Conservation (phyloP, 805 yeast genomes). For the Metschnikowia baotianmanensis region DNA sequence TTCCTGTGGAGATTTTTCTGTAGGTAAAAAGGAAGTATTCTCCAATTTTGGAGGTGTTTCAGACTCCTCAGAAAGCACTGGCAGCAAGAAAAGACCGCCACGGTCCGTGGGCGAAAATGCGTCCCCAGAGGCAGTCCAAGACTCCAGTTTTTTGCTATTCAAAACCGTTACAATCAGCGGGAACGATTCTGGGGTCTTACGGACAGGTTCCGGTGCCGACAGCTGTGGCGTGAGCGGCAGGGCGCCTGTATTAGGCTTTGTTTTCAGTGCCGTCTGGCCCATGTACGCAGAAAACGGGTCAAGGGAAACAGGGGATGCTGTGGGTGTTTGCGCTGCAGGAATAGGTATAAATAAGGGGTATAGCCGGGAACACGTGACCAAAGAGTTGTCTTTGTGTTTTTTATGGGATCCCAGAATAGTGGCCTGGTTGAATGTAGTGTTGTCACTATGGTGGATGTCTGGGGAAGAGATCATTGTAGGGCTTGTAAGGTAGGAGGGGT, state of each 20-base stretch:
- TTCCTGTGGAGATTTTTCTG: slow-evolving; percentile 17
- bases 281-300: slow-evolving; percentile 11
- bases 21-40: slow-evolving; percentile 15
- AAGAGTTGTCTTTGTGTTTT: not conserved
- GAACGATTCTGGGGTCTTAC: slow-evolving; percentile 1
- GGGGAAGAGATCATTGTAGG: slow-evolving; percentile 25
- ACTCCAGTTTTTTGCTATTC: slow-evolving; percentile 2
- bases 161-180: slow-evolving; percentile 18
- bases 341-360: not conserved
- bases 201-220: slow-evolving; percentile 5
- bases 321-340: not conserved
- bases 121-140: slow-evolving; percentile 3
- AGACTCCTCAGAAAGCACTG: slow-evolving; percentile 16
- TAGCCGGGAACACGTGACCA: not conserved
- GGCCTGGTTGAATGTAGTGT: not conserved
- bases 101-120: slow-evolving; percentile 16
- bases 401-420: not conserved
- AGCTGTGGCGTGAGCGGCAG: slow-evolving; percentile 13
- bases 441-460: not conserved
- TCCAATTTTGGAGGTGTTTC: not conserved
- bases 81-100: slow-evolving; percentile 20
- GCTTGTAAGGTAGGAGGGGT: not conserved
- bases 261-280: slow-evolving; percentile 19
- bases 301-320: slow-evolving; percentile 1
- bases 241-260: not conserved